A percentile compares a stretch with the other conserved stretches of the same genome.
These are phyloP conservation scores for Butyriboletus loyo DNA, from an alignment of 768 basidiomycete genomes.

Conservation along the genomic window DNA sequence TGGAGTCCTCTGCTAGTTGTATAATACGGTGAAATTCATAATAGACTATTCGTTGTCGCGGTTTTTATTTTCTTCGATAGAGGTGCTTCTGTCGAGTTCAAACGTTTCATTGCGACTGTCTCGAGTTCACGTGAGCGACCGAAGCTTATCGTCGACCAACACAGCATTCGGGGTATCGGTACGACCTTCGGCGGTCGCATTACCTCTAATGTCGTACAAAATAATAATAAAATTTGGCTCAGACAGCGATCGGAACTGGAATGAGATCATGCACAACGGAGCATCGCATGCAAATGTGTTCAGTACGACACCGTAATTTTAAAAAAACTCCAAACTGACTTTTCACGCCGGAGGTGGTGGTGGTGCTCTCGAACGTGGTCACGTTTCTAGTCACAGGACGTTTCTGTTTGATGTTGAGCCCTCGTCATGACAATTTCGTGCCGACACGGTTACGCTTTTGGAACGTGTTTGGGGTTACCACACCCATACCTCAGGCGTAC, in stretches of 20 bases:
- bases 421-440: background rate
- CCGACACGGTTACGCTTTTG: background rate
- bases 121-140: slow-evolving; percentile 2
- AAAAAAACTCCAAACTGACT: too few species aligned
- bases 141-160: background rate
- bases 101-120: background rate
- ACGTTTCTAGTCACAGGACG: background rate
- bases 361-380: background rate
- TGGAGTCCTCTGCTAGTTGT: slow-evolving; percentile 15
- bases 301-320: too few species aligned
- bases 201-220: background rate
- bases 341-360: too few species aligned
- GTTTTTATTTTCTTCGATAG: background rate
- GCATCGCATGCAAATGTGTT: background rate
- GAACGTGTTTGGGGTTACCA: slow-evolving; percentile 7
- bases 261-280: background rate
- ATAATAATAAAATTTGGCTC: background rate
- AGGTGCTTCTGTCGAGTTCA: slow-evolving; percentile 1
- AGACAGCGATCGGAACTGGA: slow-evolving; percentile 10
- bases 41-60: slow-evolving; percentile 8
- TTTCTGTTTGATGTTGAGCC: background rate
- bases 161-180: background rate
- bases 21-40: slow-evolving; percentile 18
- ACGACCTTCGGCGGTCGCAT: background rate
- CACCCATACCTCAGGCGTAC: background rate